Evolutionary conservation across 2,329 filamentous ascomycete genomes (phyloP).

Genomic region (Trematosphaeria pertusa): DNA sequence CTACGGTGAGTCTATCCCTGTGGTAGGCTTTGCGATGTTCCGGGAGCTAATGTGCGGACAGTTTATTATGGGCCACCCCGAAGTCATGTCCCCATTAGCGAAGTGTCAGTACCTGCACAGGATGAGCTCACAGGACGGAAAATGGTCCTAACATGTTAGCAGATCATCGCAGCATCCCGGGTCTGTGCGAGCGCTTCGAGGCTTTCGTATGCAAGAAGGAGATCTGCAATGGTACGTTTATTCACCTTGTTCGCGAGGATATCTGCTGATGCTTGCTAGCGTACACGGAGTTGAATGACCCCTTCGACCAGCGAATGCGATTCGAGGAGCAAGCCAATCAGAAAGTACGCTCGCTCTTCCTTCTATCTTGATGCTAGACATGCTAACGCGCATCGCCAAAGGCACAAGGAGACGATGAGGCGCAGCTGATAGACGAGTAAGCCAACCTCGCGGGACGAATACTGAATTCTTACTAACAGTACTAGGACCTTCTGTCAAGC

Average conservation of each 20-base stretch:
- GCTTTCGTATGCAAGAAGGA: constrained; percentile 98
- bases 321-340: constrained; percentile 89
- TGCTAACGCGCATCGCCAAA: constrained; percentile 90
- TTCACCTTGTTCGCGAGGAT: no score
- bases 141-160: constrained; percentile 1
- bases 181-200: constrained; percentile 95
- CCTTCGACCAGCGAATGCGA: constrained; percentile 84
- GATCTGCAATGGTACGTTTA: constrained; percentile 92
- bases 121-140: neutral
- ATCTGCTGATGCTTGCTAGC: no score
- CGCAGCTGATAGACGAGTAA: constrained; percentile 93
- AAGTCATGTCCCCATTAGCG: constrained; percentile 93
- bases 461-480: no score
- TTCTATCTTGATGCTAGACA: no score
- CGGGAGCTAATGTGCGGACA: no score
- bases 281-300: constrained; percentile 97
- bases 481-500: constrained; percentile 91
- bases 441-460: no score
- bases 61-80: constrained; percentile 69
- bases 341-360: no score
- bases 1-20: no score
- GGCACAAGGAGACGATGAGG: constrained; percentile 95
- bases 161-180: constrained; percentile 16
- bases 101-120: no score
- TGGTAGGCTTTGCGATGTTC: no score